Evolutionary conservation across 768 basidiomycete genomes (phyloP).

Genomic region (Leccinum arenicola): DNA sequence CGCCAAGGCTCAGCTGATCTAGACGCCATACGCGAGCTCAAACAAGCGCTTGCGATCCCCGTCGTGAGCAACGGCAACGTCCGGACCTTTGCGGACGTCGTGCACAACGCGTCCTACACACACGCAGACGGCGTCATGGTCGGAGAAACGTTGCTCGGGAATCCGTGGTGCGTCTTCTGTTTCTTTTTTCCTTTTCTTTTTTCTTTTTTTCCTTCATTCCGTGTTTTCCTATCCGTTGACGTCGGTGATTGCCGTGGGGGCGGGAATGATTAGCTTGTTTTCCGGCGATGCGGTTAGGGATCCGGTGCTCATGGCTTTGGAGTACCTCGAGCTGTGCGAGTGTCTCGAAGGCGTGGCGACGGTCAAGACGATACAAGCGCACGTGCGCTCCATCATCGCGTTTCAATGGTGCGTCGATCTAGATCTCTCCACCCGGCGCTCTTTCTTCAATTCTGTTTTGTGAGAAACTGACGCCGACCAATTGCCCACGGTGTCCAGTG

Average conservation of each 20-base stretch:
- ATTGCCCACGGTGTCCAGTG: slow-evolving; percentile 20
- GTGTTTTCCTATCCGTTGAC: background rate
- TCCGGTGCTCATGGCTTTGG: slow-evolving; percentile 63
- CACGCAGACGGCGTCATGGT: slow-evolving; percentile 78
- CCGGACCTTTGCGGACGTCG: slow-evolving; percentile 53
- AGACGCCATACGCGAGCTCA: slow-evolving; percentile 53
- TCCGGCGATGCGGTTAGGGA: slow-evolving; percentile 47
- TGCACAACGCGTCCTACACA: slow-evolving; percentile 50
- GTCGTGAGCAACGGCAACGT: slow-evolving; percentile 83
- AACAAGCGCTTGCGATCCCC: slow-evolving; percentile 48
- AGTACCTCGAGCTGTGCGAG: slow-evolving; percentile 64
- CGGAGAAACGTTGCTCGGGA: slow-evolving; percentile 70
- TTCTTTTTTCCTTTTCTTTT: background rate
- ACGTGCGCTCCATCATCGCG: slow-evolving; percentile 66
- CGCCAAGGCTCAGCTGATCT: slow-evolving; percentile 73
- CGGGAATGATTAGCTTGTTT: slow-evolving; percentile 50
- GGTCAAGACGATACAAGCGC: slow-evolving; percentile 52
- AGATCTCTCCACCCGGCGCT: background rate
- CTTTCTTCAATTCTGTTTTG: background rate
- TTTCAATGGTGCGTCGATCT: slow-evolving; percentile 57
- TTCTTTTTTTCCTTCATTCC: background rate
- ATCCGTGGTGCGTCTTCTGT: slow-evolving; percentile 56
- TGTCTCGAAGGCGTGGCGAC: slow-evolving; percentile 48
- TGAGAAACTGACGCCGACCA: background rate
- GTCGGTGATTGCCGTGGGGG: background rate